Base-by-base conservation (phyloP, 257 asterid species). In the Penstemon newberryi region DNA sequence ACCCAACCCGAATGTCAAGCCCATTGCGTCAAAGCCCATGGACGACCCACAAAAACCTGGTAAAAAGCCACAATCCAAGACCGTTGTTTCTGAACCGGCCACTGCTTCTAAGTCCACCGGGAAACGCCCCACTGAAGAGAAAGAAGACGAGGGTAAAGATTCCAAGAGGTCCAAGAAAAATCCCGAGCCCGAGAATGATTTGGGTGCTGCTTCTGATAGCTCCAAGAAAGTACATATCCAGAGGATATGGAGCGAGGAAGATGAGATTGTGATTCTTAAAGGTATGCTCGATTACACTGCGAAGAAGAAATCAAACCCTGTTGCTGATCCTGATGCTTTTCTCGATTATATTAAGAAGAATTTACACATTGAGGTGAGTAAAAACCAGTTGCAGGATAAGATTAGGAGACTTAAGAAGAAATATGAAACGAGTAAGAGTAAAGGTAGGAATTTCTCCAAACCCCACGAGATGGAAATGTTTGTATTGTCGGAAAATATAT, bases 161-260 rank as follows among this genome's bases (percentile, higher is more conserved):
- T 50, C 77, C 0, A 82, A 85, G 72, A 82, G 73, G 81, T 60
- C 81, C n/a, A 86, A 83, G 82, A 85, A 66, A 60, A 80, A 81
- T 42, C 39, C 72, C 2, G 83, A 76, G 4, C 6, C 55, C 7
- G 82, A 72, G 49, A 33, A 42, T 9, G 81, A 67, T 11, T 40
- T 70, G 15, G 84, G 44, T 45, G 56, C 10, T 2, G 5, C 49
- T 33, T 6, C 13, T 9, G 83, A 54, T 2, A 84, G 81, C 36
- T 66, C 82, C 5, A 74, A 82, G 56, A 83, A 75, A 66, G 51
- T 49, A 56, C 56, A 71, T 51, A 82, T 90, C 47, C 90, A 79
- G 76, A 83, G 94, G 66, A 44, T 90, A 15, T 88, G 85, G 85
- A 84, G 83, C 37, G 89, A 88, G 42, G 90, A 82, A 0, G 97